These are phyloP conservation scores for Trichoderma pleuroti DNA, from an alignment of 2,329 filamentous ascomycete species.

Conservation along the genomic window DNA sequence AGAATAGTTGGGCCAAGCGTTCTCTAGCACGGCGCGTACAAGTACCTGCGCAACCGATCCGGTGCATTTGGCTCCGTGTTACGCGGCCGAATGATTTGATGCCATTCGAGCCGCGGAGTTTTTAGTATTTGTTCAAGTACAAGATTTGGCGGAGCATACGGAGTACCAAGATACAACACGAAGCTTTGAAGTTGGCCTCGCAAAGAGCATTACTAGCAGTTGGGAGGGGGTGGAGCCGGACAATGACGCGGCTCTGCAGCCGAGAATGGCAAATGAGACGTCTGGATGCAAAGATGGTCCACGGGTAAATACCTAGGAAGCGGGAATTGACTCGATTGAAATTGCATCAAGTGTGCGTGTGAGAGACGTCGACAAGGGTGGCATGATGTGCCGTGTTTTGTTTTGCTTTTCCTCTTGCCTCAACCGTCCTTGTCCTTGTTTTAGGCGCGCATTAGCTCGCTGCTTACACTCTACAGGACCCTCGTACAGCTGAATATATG, in stretches of 20 bases:
- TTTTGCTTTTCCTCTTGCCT: not conserved
- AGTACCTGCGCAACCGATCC: not conserved
- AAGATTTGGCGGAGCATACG: not conserved
- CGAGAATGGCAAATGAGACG: not conserved
- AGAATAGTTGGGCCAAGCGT: not conserved
- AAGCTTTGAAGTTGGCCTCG: not conserved
- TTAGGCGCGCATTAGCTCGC: not conserved
- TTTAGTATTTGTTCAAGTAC: not conserved
- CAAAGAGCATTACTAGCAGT: not conserved
- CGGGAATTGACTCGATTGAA: not conserved
- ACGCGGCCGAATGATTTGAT: not conserved
- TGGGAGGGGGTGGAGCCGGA: not conserved
- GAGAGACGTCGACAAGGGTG: not conserved
- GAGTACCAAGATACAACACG: not conserved
- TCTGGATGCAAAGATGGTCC: not conserved
- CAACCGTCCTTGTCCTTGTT: not conserved
- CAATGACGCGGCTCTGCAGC: not conserved
- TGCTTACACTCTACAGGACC: not conserved
- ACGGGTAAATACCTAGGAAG: not conserved
- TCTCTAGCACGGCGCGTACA: not conserved
- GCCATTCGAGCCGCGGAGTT: not conserved
- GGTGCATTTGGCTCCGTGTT: not conserved
- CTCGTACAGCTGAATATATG: not conserved
- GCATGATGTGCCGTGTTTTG: not conserved
- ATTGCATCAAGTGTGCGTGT: not conserved